phyloP scores from a whole-genome alignment of 306 rosid genomes.

The Acacia confusa region DNA sequence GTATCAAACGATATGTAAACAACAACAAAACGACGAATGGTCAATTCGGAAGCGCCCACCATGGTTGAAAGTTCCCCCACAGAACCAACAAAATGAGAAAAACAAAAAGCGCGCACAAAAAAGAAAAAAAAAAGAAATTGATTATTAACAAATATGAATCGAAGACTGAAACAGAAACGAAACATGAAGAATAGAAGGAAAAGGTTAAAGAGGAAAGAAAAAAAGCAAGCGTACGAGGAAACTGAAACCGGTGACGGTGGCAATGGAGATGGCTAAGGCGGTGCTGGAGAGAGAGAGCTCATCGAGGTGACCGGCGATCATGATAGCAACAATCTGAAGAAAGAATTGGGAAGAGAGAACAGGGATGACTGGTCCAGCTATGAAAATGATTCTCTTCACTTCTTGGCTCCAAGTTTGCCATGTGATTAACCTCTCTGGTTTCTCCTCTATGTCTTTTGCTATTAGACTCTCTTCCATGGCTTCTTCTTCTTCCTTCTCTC shows the following conservation, averaged over 20 bases:
- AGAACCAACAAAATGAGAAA: not conserved
- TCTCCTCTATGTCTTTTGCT: not conserved
- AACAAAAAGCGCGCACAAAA: not conserved
- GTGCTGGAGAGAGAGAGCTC: constrained; percentile 57
- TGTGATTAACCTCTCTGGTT: not conserved
- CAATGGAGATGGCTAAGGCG: constrained; percentile 51
- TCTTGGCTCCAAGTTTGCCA: constrained; percentile 37
- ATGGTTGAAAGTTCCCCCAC: not conserved
- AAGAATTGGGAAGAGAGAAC: constrained; percentile 46
- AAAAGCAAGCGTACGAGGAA: constrained; percentile 36
- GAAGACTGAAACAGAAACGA: not conserved
- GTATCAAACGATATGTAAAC: not conserved
- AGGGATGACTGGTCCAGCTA: constrained; percentile 60
- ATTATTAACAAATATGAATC: too few species aligned
- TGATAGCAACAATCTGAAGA: constrained; percentile 47
- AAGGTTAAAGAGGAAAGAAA: not conserved
- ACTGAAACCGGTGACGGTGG: constrained; percentile 56
- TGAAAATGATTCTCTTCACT: constrained; percentile 38
- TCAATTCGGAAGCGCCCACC: not conserved
- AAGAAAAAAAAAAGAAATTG: not conserved
- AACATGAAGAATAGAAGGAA: not conserved
- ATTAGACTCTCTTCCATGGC: constrained; percentile 39
- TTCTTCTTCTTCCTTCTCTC: not conserved
- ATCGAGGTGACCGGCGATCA: constrained; percentile 61
- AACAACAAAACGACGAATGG: not conserved